These are phyloP conservation scores for Cladophialophora carrionii DNA, from an alignment of 2,329 filamentous ascomycete genomes.

Conservation along the genomic window DNA sequence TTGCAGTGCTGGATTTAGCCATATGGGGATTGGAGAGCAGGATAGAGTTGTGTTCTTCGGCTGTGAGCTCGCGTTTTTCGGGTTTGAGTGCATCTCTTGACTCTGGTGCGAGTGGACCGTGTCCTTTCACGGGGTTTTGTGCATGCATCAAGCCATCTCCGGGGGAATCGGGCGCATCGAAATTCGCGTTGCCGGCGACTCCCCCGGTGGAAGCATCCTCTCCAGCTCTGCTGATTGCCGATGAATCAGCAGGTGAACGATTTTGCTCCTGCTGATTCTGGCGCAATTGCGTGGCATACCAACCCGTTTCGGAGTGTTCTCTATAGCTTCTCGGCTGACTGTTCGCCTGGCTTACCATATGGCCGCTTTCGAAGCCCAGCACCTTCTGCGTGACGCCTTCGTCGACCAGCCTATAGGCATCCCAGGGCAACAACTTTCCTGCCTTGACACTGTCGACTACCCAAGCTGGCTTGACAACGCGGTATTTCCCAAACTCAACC, in stretches of 20 bases:
- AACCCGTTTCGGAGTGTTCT: conserved; percentile 79
- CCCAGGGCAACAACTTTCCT: conserved; percentile 82
- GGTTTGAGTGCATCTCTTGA: conserved; percentile 1
- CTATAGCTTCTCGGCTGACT: conserved; percentile 68
- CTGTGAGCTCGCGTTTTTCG: conserved; percentile 62
- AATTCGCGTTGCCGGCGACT: neutral
- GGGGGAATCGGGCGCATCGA: neutral
- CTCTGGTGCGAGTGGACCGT: neutral
- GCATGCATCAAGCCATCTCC: neutral
- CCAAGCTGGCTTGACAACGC: conserved; percentile 94
- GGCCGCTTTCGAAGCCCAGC: conserved; percentile 66
- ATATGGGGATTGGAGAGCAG: conserved; percentile 82
- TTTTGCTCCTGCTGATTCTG: neutral
- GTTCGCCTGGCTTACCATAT: conserved; percentile 68
- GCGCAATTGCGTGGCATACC: conserved; percentile 73
- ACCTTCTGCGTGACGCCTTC: conserved; percentile 82
- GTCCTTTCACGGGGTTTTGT: neutral
- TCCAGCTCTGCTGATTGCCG: neutral
- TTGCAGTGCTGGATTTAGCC: conserved; percentile 85
- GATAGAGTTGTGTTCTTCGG: conserved; percentile 89
- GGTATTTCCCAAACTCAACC: conserved; percentile 82
- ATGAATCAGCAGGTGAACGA: neutral
- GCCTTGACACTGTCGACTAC: conserved; percentile 84
- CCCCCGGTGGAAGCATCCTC: neutral
- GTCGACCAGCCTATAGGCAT: conserved; percentile 79